A percentile compares a stretch with the other conserved stretches of the same genome.
phyloP scores from a whole-genome alignment of 129 eudicot species.

The Daucus carota region DNA sequence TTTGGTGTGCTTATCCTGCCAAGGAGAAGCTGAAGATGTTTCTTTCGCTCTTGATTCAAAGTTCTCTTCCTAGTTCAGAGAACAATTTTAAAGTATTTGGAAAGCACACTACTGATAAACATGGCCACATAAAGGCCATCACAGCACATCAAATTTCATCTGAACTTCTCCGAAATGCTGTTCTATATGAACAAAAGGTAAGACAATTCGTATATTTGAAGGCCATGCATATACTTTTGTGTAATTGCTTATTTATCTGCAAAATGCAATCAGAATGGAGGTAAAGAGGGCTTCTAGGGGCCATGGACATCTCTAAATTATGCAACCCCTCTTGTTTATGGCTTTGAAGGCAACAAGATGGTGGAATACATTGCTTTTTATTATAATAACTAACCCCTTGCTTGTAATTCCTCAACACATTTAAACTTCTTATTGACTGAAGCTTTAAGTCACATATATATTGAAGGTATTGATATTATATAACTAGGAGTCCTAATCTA shows the following conservation, averaged over 20 bases:
- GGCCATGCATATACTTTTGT: not conserved
- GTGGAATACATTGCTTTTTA: not conserved
- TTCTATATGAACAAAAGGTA: slow-evolving; percentile 64
- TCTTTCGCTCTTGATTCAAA: slow-evolving; percentile 43
- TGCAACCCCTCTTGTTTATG: not conserved
- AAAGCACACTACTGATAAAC: not conserved
- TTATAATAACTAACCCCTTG: not conserved
- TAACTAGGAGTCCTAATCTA: not conserved
- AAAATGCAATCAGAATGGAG: not conserved
- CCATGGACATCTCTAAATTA: not conserved
- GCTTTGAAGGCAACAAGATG: not conserved
- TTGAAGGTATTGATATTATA: not conserved
- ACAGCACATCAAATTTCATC: slow-evolving; percentile 41
- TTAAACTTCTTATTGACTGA: not conserved
- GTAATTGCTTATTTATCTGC: not conserved
- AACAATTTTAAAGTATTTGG: slow-evolving; percentile 13
- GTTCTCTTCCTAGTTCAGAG: slow-evolving; percentile 31
- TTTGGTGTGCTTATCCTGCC: slow-evolving; percentile 72
- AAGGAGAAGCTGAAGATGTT: slow-evolving; percentile 64
- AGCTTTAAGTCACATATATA: not conserved
- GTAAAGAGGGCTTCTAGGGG: not conserved
- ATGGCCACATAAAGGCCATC: slow-evolving; percentile 29
- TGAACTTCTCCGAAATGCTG: slow-evolving; percentile 53
- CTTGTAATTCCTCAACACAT: not conserved
- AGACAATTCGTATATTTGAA: slow-evolving; percentile 22